Conservation (phyloP, 2,329 filamentous ascomycete genomes). For the Trichoderma atrobrunneum region DNA sequence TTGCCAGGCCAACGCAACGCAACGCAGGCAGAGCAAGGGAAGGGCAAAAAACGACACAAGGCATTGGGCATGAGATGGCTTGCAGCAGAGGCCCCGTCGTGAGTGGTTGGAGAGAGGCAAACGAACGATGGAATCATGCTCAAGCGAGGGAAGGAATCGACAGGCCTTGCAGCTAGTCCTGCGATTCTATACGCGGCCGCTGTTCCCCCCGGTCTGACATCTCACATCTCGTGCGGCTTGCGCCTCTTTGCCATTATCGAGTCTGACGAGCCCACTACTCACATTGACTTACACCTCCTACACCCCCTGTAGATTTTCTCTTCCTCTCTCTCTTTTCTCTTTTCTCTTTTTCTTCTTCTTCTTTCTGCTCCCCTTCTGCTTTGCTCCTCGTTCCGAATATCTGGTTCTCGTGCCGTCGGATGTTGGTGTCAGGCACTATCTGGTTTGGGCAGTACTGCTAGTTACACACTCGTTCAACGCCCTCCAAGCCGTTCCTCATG, state of each 20-base stretch:
- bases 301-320: neutral
- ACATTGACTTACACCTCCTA: constrained; percentile 8
- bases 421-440: neutral
- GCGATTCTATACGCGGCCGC: neutral
- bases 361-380: neutral
- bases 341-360: neutral
- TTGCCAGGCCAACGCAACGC: neutral
- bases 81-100: neutral
- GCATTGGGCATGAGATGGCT: neutral
- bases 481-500: neutral
- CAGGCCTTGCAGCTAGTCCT: neutral
- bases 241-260: constrained; percentile 5
- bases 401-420: neutral
- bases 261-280: constrained; percentile 7
- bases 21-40: neutral
- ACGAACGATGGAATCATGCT: neutral
- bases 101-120: neutral
- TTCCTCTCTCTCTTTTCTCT: neutral
- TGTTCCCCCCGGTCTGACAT: neutral
- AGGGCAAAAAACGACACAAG: neutral
- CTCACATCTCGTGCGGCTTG: constrained; percentile 15
- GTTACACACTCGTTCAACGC: neutral
- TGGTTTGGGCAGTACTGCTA: neutral
- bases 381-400: neutral
- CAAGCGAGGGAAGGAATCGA: neutral